Evolutionary conservation across 805 yeast genomes (phyloP).

Genomic region (Candida andamanensis): DNA sequence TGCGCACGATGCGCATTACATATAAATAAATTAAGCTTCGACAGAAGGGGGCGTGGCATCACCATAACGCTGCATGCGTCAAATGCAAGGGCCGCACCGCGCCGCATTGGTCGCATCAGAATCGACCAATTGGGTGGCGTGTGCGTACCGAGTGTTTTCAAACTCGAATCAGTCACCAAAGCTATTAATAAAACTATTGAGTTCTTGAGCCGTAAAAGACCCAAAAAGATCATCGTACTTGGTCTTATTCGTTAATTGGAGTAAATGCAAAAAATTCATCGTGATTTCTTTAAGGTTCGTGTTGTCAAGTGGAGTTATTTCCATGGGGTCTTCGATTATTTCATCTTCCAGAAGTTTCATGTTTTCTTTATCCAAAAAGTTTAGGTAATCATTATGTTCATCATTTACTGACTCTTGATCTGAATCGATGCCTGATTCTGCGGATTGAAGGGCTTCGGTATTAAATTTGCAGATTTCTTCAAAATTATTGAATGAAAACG

Average conservation of each 20-base stretch:
- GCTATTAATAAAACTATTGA: background rate
- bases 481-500: conserved; percentile 29
- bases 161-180: no score
- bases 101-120: no score
- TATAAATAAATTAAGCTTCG: no score
- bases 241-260: conserved; percentile 43
- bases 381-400: conserved; percentile 19
- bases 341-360: conserved; percentile 46
- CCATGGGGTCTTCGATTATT: conserved; percentile 67
- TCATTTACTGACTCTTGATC: conserved; percentile 10
- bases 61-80: no score
- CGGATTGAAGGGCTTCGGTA: background rate
- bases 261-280: conserved; percentile 45
- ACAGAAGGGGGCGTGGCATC: no score
- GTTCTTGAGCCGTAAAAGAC: conserved; percentile 1
- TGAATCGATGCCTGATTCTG: background rate
- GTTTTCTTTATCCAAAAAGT: conserved; percentile 23
- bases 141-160: no score
- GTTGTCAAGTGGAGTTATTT: conserved; percentile 71
- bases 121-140: no score
- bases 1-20: no score
- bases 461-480: conserved; percentile 1
- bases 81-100: no score
- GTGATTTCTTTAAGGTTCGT: conserved; percentile 57
- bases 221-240: conserved; percentile 46